Conservation (phyloP, 2,329 filamentous ascomycete species). For the Phialophora tarda region DNA sequence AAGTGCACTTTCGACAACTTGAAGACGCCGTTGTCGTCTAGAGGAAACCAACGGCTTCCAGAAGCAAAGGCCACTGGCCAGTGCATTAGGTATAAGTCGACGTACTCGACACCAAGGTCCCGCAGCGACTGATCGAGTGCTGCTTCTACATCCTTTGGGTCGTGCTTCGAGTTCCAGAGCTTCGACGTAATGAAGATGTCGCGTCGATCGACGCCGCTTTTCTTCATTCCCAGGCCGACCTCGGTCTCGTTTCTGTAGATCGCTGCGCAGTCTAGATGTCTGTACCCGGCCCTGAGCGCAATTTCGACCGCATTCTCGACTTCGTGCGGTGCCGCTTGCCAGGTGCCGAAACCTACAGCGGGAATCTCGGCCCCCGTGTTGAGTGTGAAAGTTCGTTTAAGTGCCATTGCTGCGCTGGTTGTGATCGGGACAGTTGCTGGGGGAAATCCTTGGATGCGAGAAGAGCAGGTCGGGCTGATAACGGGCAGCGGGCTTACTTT, state of each 20-base stretch:
- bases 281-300: conserved; percentile 59
- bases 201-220: conserved; percentile 74
- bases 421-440: background rate
- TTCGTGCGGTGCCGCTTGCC: conserved; percentile 47
- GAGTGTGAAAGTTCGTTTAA: conserved; percentile 38
- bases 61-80: conserved; percentile 33
- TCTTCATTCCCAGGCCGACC: conserved; percentile 76
- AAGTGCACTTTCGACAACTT: conserved; percentile 50
- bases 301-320: conserved; percentile 50
- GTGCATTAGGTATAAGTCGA: conserved; percentile 66
- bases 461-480: background rate
- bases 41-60: conserved; percentile 56
- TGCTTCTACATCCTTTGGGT: conserved; percentile 44
- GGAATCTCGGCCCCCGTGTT: conserved; percentile 51
- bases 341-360: conserved; percentile 76
- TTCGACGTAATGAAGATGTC: conserved; percentile 86
- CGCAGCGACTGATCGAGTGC: conserved; percentile 62
- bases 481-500: background rate
- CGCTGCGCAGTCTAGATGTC: conserved; percentile 59
- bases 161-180: conserved; percentile 68
- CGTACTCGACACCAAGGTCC: conserved; percentile 67
- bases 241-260: conserved; percentile 74
- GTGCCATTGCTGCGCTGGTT: conserved; percentile 24
- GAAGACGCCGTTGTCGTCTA: conserved; percentile 46
- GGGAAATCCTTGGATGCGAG: background rate